phyloP scores from a whole-genome alignment of 2,329 filamentous ascomycete genomes.

The Trichoderma sp. region DNA sequence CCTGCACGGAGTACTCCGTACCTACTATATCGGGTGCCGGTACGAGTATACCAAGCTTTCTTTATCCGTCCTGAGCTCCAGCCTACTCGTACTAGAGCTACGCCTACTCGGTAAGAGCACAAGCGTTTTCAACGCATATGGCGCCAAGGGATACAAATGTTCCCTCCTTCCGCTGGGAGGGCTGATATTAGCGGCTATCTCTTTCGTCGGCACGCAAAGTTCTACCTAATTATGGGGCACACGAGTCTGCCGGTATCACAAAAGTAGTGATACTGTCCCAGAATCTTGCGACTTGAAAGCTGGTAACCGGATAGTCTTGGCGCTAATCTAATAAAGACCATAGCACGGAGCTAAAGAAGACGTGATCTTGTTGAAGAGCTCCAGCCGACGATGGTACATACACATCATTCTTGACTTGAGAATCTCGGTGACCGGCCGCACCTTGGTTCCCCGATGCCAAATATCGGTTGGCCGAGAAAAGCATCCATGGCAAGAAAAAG shows the following conservation, averaged over 20 bases:
- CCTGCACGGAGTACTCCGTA: constrained; percentile 14
- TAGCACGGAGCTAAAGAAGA: neutral
- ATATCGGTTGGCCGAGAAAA: neutral
- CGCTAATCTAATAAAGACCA: neutral
- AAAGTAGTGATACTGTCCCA: neutral
- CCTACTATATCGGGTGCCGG: neutral
- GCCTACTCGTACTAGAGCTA: neutral
- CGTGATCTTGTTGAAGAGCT: neutral
- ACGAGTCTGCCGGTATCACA: neutral
- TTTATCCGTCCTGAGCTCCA: neutral
- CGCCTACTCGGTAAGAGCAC: neutral
- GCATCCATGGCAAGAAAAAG: neutral
- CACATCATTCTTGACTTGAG: neutral
- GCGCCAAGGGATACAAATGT: neutral
- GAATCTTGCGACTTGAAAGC: neutral
- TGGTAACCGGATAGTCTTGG: neutral
- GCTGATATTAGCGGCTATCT: neutral
- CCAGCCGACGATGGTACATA: neutral
- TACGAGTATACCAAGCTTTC: neutral
- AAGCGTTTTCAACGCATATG: neutral
- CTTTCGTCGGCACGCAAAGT: neutral
- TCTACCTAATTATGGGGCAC: neutral
- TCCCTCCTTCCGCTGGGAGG: neutral
- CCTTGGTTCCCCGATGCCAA: neutral
- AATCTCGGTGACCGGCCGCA: neutral